Evolutionary conservation across 805 yeast genomes (phyloP), one percentile per base, ranked within the genome.

Genomic region (Crinitomyces ghanaensis): DNA sequence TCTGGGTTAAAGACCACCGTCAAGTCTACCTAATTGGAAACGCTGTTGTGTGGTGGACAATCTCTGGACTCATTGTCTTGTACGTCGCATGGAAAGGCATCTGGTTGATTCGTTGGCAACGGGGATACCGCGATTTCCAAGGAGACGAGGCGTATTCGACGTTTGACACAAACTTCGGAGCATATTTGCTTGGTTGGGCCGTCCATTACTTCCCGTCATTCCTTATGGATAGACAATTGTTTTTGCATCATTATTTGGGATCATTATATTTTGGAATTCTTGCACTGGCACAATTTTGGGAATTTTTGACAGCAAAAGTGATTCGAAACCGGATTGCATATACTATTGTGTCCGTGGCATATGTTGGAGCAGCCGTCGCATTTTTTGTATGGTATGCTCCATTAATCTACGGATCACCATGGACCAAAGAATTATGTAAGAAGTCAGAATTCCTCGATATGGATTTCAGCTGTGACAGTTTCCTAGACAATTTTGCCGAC

Each of bases 191-290:
- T 2, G 91, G 83, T 1, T 81, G 74, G 70, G 39, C 62, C 1
- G 19, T 74, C 15, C 76, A 77, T 45, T 70, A 63, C 40, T 41
- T 66, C 26, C 88, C 91, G 13, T 74, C 68, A 40, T 60, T 68
- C 48, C 62, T 86, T 38, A 86, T 86, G 97, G 85, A 76, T 16
- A 75, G 97, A 61, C 96, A 86, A 61, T 59, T 86, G 59, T 86
- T 88, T 63, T 64, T 86, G 53, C 97, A 86, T 57, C 97, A 86
- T 58, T 88, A 88, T 57, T 61, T 91, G 45, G 96, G 95, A 36
- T 83, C 97, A 2, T 70, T 83, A 34, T 91, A 84, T 62, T 91
- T 91, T 58, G 91, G 84, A 30, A 65, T 82, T 34, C 64, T 83
- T 42, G 82, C 78, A 2, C 61, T 83, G 33, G 81, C 80, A n/a